Evolutionary conservation across 495 filamentous ascomycete genomes (phyloP), one percentile per base, ranked within the genome.

Genomic region (Aspergillus sclerotioniger): DNA sequence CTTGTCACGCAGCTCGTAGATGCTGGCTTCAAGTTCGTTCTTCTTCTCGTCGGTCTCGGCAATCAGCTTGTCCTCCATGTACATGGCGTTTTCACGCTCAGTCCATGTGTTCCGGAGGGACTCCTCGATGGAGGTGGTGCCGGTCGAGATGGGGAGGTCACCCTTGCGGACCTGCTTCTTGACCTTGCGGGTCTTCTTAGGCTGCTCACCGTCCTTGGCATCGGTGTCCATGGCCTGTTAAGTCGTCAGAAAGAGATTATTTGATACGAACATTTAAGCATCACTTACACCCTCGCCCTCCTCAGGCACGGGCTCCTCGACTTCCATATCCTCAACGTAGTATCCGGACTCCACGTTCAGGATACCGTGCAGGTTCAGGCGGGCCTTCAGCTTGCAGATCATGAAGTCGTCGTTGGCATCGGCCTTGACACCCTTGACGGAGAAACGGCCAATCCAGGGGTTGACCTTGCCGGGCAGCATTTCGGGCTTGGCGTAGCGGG

Each of bases 111-210:
- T 80, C 82, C 89, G 96, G 69, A 76, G 70, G 13, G 74, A 55
- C 51, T 82, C 70, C 53, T 96, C 91, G 51, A 96, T 79, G 41
- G 91, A 87, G 20, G 90, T 82, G 17, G 92, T 96, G 58, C 85
- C 91, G 59, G 87, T 77, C 50, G 88, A 84, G 62, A 99, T 88
- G 46, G 94, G 91, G 51, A 99, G 82, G 59, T 98, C 95, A 62
- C 94, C 94, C 82, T 96, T 98, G 72, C 95, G 91, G 56, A 97
- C 88, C 78, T 98, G 95, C 84, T 98, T 99, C 90, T 96, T 98
- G 67, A 99, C 89, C 79, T 97, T 98, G 62, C 92, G 86, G 53
- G 85, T 96, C 89, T 96, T 96, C 67, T 91, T 90, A 74, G 90
- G 90, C 59, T 82, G 82, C 31, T 91, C 89, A 57, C 84, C 85